Base-by-base conservation (phyloP, 108 stramenopile genomes). In the Stephanodiscus minutulus region DNA sequence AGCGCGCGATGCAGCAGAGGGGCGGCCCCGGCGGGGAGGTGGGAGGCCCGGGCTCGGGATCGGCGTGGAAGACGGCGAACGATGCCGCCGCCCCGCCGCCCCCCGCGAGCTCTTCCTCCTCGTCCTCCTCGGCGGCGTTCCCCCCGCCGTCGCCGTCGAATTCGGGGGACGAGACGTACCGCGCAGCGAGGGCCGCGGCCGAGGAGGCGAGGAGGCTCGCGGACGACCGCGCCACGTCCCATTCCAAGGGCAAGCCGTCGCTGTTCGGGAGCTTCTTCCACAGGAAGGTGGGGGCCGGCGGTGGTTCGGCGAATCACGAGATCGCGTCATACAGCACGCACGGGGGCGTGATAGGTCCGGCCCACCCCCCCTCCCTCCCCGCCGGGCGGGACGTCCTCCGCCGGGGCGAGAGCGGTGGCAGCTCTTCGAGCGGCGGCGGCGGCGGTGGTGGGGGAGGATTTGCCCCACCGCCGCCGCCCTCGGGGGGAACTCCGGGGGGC, bases 121-220 rank as follows among this genome's bases (percentile, higher is more conserved):
- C n/a, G n/a, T n/a, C n/a, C n/a, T n/a, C 43, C 12, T 15, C 43
- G 43, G 3, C 43, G 7, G 39, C 5, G 6, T 43, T 22, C 27
- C 20, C 37, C 37, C 3, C n/a, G 36, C 18, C 21, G 21, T 65
- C 64, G 12, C 64, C 76, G 10, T 27, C 55, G 27, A 17, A 13
- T 2, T 56, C 55, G n/a, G 60, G 28, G 21, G 76, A 77, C 48
- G 57, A 59, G 27, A 70, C 69, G 13, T 81, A 81, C 57, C 61
- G 59, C 64, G 74, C 69, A 12, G 79, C 79, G 54, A 81, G 58
- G 62, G 79, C 79, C 17, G 79, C 79, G 0, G 74, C 74, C 18
- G 53, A 81, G 52, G 74, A 81, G 46, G 79, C 79, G n/a, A 37
- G 47, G 10, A 81, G 59, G 28, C 28, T 70, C 41, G 48, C 66